Evolutionary conservation across 1,139 yeast genomes (phyloP), one percentile per base, ranked within the genome.

Genomic region (Geotrichum cucujoidarum): DNA sequence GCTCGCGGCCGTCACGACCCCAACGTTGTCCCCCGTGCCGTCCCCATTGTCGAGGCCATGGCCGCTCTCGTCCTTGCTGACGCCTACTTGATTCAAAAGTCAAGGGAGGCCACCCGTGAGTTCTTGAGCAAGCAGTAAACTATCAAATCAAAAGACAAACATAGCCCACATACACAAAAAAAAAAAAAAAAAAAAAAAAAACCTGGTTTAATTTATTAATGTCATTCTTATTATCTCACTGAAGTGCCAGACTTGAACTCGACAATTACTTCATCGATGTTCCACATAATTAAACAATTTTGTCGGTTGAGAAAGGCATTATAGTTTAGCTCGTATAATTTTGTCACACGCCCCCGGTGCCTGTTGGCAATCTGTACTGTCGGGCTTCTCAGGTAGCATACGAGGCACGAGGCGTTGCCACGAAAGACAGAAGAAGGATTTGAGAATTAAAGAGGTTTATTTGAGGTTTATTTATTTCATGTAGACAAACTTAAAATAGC

Each of bases 1-100:
- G 96, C 98, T 35, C 82, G 92, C 66, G 98, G 98, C 53, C 84
- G 98, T 74, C 98, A 92, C 64, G 98, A 92, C 66, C 98, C 98
- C 27, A 88, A 92, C 63, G 98, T 92, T 49, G 95, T 95, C 13
- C 98, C 98, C 55, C 81, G 98, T 69, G 98, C 98, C 27, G 90
- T 92, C 50, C 98, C 98, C 45, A 92, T 92, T 62, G 97, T 92
- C 40, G 98, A 92, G 71, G 88, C 98, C 40, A 92, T 92, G 98
- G 79, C 97, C 48, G 95, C 97, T 7, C 74, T 94, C 58, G 97
- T 88, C 2, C 70, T 92, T 57, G 92, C 90, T 46, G 98, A 92
- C 67, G 82, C 87, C 54, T 71, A 83, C 51, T 70, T 92, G 70
- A 77, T 90, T 44, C 98, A 92, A 70, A 83, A 86, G 68, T 74